phyloP scores from a whole-genome alignment of 352 stramenopile species.

The Phytophthora ramorum region DNA sequence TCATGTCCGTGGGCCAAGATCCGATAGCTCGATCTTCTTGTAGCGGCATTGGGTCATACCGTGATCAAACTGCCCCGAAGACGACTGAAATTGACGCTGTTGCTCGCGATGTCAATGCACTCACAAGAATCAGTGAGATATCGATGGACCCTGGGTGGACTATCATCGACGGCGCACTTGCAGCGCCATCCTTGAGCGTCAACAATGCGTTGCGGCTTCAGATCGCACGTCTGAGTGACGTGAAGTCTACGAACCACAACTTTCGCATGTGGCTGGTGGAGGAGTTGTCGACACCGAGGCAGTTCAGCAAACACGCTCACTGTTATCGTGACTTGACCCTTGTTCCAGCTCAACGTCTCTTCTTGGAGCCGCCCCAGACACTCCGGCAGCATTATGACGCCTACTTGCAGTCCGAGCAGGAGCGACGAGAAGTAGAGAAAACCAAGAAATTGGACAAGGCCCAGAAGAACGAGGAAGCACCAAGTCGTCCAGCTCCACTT shows the following conservation, averaged over 20 bases:
- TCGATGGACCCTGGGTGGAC: conserved; percentile 38
- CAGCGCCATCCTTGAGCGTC: conserved; percentile 17
- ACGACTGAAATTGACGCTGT: background rate
- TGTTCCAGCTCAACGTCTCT: conserved; percentile 30
- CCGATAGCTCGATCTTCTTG: background rate
- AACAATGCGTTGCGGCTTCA: conserved; percentile 43
- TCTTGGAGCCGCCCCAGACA: conserved; percentile 43
- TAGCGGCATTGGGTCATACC: conserved; percentile 16
- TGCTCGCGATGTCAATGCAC: conserved; percentile 13
- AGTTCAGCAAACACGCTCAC: background rate
- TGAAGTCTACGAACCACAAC: conserved; percentile 37
- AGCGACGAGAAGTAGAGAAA: conserved; percentile 18
- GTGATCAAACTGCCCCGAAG: conserved; percentile 5
- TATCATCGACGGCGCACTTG: conserved; percentile 37
- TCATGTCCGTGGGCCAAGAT: conserved; percentile 11
- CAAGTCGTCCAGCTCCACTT: conserved; percentile 17
- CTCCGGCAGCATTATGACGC: conserved; percentile 35
- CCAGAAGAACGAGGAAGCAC: conserved; percentile 8
- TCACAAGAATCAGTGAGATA: conserved; percentile 38
- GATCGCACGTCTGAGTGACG: conserved; percentile 28
- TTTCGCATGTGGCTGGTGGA: conserved; percentile 48
- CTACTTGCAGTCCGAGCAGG: conserved; percentile 24
- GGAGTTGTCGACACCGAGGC: conserved; percentile 9
- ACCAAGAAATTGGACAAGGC: conserved; percentile 16
- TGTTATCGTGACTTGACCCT: conserved; percentile 1